Evolutionary conservation across 768 basidiomycete genomes (phyloP).

Genomic region (Auricularia auricula-judae): DNA sequence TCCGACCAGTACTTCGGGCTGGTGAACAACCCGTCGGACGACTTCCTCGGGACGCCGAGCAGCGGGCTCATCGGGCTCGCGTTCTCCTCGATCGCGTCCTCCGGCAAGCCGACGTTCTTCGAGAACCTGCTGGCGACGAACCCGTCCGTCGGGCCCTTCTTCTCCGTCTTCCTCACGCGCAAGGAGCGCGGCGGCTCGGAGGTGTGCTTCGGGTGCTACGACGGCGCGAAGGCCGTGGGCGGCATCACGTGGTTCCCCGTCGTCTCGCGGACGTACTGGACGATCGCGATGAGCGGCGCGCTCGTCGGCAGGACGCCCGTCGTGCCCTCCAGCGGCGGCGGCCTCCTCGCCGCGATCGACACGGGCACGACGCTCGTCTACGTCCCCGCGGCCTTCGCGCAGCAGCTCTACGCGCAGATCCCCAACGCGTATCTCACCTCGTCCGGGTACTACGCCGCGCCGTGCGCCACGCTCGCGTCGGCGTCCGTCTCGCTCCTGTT

Average conservation of each 20-base stretch:
- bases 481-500: slow-evolving; percentile 34
- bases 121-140: slow-evolving; percentile 43
- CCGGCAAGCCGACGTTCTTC: slow-evolving; percentile 42
- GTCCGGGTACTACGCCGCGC: slow-evolving; percentile 43
- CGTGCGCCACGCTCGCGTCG: slow-evolving; percentile 27
- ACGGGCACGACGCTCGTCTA: slow-evolving; percentile 61
- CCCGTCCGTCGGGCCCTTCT: slow-evolving; percentile 34
- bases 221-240: slow-evolving; percentile 23
- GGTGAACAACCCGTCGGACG: slow-evolving; percentile 32
- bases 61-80: slow-evolving; percentile 53
- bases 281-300: slow-evolving; percentile 37
- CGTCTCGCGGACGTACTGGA: slow-evolving; percentile 48
- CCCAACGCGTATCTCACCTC: slow-evolving; percentile 28
- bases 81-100: slow-evolving; percentile 43
- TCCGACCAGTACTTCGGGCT: slow-evolving; percentile 45
- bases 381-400: slow-evolving; percentile 32
- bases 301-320: slow-evolving; percentile 18
- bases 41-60: slow-evolving; percentile 42
- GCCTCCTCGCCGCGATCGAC: slow-evolving; percentile 44
- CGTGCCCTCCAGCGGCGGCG: slow-evolving; percentile 11
- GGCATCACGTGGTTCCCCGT: slow-evolving; percentile 29
- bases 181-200: slow-evolving; percentile 33
- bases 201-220: slow-evolving; percentile 35
- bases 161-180: slow-evolving; percentile 45
- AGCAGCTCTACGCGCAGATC: slow-evolving; percentile 43